Percentiles rank a stretch among this genome's conserved stretches.
Conservation (phyloP, 2,329 filamentous ascomycete species). For the Metarhizium robertsii region DNA sequence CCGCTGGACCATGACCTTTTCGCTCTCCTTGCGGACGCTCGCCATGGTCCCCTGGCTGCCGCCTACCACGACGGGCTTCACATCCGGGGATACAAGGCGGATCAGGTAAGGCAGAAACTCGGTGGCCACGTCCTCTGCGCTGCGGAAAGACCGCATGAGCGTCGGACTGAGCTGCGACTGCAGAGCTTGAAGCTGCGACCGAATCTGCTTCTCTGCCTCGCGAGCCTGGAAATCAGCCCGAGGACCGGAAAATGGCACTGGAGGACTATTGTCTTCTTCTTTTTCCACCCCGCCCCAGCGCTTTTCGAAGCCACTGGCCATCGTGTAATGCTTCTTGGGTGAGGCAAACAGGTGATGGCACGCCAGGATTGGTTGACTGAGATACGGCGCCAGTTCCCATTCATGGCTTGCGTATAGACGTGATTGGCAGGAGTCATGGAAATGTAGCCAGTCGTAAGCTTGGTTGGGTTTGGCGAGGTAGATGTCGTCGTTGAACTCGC, state of each 20-base stretch:
- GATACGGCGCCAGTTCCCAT: slow-evolving; percentile 84
- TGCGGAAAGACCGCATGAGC: slow-evolving; percentile 69
- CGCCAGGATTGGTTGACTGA: slow-evolving; percentile 76
- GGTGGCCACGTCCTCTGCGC: slow-evolving; percentile 63
- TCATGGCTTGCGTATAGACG: slow-evolving; percentile 77
- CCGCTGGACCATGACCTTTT: slow-evolving; percentile 70
- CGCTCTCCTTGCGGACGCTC: slow-evolving; percentile 78
- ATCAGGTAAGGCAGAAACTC: slow-evolving; percentile 81
- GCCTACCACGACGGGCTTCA: slow-evolving; percentile 82
- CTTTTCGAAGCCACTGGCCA: slow-evolving; percentile 31
- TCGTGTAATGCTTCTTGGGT: slow-evolving; percentile 40
- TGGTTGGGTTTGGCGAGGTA: slow-evolving; percentile 78
- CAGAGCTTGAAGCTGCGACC: slow-evolving; percentile 61
- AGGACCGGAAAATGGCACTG: slow-evolving; percentile 70
- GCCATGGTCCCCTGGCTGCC: slow-evolving; percentile 59
- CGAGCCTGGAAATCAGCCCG: slow-evolving; percentile 72
- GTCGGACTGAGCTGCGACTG: slow-evolving; percentile 64
- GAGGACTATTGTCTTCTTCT: slow-evolving; percentile 38
- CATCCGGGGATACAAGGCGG: slow-evolving; percentile 75
- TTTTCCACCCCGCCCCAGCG: slow-evolving; percentile 30
- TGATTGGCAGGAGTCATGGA: slow-evolving; percentile 76
- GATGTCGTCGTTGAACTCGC: slow-evolving; percentile 87
- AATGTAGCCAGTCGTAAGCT: slow-evolving; percentile 92
- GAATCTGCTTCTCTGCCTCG: slow-evolving; percentile 73
- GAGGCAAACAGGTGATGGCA: slow-evolving; percentile 89